Conservation (phyloP, 1,284 basidiomycete genomes). For the Trametes sp. region DNA sequence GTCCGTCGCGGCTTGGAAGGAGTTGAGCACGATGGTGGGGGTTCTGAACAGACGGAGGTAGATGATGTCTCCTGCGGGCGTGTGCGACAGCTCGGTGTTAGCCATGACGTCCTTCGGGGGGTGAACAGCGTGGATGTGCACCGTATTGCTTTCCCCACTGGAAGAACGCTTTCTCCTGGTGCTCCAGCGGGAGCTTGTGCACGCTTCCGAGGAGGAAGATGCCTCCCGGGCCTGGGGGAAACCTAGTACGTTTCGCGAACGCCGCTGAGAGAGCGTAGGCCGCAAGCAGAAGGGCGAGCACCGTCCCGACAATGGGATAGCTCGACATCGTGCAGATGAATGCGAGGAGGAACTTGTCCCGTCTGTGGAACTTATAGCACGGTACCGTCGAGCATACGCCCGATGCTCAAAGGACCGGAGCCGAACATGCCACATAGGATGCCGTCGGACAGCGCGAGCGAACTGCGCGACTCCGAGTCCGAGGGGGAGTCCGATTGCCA, state of each 20-base stretch:
- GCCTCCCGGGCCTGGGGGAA: slow-evolving; percentile 25
- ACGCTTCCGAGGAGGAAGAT: slow-evolving; percentile 27
- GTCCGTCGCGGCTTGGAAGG: slow-evolving; percentile 29
- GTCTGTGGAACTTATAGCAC: neutral
- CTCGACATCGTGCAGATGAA: neutral
- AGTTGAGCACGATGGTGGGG: slow-evolving; percentile 31
- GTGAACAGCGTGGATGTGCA: no score
- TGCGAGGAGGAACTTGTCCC: neutral
- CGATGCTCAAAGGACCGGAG: neutral
- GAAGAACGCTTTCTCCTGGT: slow-evolving; percentile 20
- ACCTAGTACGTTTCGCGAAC: neutral
- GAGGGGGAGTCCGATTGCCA: no score
- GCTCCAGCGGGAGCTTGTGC: slow-evolving; percentile 16
- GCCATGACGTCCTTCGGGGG: no score
- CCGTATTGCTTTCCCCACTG: slow-evolving; percentile 25
- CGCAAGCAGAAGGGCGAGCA: neutral
- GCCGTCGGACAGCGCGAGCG: neutral
- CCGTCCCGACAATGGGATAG: neutral
- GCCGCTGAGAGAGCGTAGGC: neutral
- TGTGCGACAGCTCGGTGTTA: neutral
- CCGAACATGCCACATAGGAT: neutral
- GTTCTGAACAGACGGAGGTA: slow-evolving; percentile 27
- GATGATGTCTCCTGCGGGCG: slow-evolving; percentile 29
- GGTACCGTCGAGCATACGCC: neutral
- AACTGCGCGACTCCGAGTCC: no score